phyloP scores from a whole-genome alignment of 75 land plant genomes.

The Sequoiadendron giganteum region DNA sequence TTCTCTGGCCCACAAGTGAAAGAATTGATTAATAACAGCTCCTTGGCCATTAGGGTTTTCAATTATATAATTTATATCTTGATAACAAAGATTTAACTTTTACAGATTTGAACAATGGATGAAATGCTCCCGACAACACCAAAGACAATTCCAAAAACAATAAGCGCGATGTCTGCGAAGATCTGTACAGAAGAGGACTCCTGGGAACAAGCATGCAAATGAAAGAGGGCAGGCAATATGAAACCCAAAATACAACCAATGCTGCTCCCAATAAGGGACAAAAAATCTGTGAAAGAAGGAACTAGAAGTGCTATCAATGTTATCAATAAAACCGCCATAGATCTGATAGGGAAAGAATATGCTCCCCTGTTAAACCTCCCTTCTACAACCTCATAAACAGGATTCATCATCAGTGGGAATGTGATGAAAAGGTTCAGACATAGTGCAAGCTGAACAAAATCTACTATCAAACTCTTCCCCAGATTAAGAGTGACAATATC shows the following conservation, averaged over 20 bases:
- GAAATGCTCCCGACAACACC: constrained; percentile 23
- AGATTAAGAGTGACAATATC: constrained; percentile 47
- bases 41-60: neutral
- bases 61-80: neutral
- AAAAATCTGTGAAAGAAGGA: constrained; percentile 34
- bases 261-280: constrained; percentile 51
- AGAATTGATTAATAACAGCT: neutral
- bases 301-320: constrained; percentile 43
- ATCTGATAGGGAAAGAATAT: constrained; percentile 18
- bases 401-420: constrained; percentile 52
- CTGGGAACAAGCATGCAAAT: constrained; percentile 20
- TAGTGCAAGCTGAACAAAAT: constrained; percentile 33
- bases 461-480: constrained; percentile 24
- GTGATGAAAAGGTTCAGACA: constrained; percentile 46
- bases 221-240: constrained; percentile 37
- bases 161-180: constrained; percentile 25
- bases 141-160: constrained; percentile 31
- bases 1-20: neutral
- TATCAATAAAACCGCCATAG: constrained; percentile 18
- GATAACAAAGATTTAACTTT: neutral
- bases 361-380: constrained; percentile 15
- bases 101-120: neutral
- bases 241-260: constrained; percentile 46
- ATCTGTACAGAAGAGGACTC: neutral
- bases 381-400: constrained; percentile 46